Base-by-base conservation (phyloP, 352 stramenopile species). In the Thraustochytrium striatum region DNA sequence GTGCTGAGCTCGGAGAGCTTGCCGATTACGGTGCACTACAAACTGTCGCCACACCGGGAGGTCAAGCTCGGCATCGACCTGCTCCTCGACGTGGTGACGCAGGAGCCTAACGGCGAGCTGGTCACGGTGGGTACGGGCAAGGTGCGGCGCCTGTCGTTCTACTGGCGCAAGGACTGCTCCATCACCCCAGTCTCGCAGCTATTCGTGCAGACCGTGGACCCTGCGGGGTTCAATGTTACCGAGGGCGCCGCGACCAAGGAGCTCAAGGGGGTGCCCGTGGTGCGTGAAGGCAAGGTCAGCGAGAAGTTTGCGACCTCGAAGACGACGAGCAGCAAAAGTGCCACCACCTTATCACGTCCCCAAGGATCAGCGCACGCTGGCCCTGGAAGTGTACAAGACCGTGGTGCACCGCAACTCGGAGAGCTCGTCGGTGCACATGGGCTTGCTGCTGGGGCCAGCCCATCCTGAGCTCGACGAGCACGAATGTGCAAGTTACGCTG, bases 1-100 rank as follows among this genome's bases (percentile, higher is more conserved):
- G 16, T 75, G 11, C 41, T 75, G n/a, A 55, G 41, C 11, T 62
- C 44, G 16, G 65, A 75, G 19, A 75, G 65, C 65, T 55, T 75
- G 65, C 65, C 65, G 30, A 61, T 75, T 25, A 68, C 65, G 16
- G 52, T 75, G 16, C 52, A 62, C 50, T 75, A 75, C 65, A 75
- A n/a, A 75, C 41, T 75, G 65, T 32, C 19, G 36, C 5, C 43
- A 38, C 16, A 61, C 53, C 25, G 25, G 32, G 32, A 7, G 53
- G 32, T 32, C 32, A 61, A 61, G 53, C 53, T 61, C 53, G 32
- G 53, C n/a, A 19, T 32, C 32, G 32, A 61, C 53, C 53, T 75
- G 21, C 41, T 43, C 25, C 28, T 19, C 39, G 65, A 70, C 36
- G 65, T 39, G 3, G 68, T 1, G 5, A 62, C 61, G 0, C 11